A percentile compares a stretch with the other conserved stretches of the same genome.
phyloP scores from a whole-genome alignment of 805 yeast genomes.

The Ogataea nonfermentans region DNA sequence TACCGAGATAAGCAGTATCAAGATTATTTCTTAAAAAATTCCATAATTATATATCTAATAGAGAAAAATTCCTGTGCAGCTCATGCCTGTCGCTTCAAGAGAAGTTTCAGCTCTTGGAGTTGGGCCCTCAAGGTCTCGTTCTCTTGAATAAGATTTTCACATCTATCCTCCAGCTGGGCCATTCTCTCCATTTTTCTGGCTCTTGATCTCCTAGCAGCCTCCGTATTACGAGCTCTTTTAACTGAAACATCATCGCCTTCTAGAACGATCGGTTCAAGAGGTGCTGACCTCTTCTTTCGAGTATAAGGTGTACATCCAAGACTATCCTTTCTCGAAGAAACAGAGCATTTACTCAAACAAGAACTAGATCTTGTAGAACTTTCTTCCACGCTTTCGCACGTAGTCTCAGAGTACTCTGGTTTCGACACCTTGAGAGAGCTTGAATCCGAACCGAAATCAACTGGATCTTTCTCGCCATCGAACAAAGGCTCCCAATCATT shows the following conservation, averaged over 20 bases:
- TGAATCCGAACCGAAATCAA: constrained; percentile 8
- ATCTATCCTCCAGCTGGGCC: constrained; percentile 75
- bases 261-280: constrained; percentile 68
- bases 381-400: no score
- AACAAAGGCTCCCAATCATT: constrained; percentile 60
- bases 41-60: not conserved
- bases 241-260: constrained; percentile 60
- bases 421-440: not conserved
- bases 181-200: constrained; percentile 91
- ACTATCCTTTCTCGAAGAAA: constrained; percentile 51
- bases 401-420: no score
- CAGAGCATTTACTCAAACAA: constrained; percentile 15
- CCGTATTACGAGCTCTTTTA: constrained; percentile 96
- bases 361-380: constrained; percentile 5
- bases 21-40: no score
- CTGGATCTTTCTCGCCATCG: constrained; percentile 32
- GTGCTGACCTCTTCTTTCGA: constrained; percentile 71
- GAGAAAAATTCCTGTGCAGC: not conserved
- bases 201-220: constrained; percentile 93
- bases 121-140: constrained; percentile 64
- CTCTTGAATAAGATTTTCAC: constrained; percentile 57
- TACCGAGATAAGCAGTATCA: no score
- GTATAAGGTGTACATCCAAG: constrained; percentile 75
- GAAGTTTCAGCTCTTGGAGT: constrained; percentile 47
- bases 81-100: constrained; percentile 18